These are phyloP conservation scores for Aspergillus steynii DNA, from an alignment of 495 filamentous ascomycete species.

Conservation along the genomic window DNA sequence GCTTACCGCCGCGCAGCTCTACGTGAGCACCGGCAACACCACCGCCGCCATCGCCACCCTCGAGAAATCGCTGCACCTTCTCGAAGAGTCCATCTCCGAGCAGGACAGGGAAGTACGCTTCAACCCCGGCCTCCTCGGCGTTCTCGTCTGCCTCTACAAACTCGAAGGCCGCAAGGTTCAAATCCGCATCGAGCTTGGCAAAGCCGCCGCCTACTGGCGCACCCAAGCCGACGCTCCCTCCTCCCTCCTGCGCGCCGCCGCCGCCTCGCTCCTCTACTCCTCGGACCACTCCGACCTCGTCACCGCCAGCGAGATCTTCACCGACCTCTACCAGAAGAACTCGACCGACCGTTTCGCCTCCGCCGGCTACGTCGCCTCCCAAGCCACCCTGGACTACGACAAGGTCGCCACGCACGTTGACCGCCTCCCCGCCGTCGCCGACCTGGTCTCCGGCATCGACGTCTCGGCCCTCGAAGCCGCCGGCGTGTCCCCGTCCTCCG, in stretches of 20 bases:
- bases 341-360: slow-evolving; percentile 63
- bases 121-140: slow-evolving; percentile 82
- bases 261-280: slow-evolving; percentile 74
- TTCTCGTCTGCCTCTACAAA: slow-evolving; percentile 78
- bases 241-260: slow-evolving; percentile 76
- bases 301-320: slow-evolving; percentile 74
- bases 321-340: slow-evolving; percentile 60
- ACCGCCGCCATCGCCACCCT: slow-evolving; percentile 73
- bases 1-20: slow-evolving; percentile 82
- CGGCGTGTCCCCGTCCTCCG: slow-evolving; percentile 68
- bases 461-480: slow-evolving; percentile 67
- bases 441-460: slow-evolving; percentile 67
- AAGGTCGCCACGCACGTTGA: slow-evolving; percentile 61
- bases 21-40: slow-evolving; percentile 72
- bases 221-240: slow-evolving; percentile 49
- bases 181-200: slow-evolving; percentile 68
- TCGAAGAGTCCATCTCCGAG: slow-evolving; percentile 66
- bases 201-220: slow-evolving; percentile 82
- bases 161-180: slow-evolving; percentile 74
- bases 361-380: slow-evolving; percentile 83
- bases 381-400: slow-evolving; percentile 64
- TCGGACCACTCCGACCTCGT: slow-evolving; percentile 62
- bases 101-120: slow-evolving; percentile 69
- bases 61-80: slow-evolving; percentile 68
- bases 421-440: slow-evolving; percentile 63